Base-by-base conservation (phyloP, 805 yeast genomes). In the Cyberlindnera mississippiensis region DNA sequence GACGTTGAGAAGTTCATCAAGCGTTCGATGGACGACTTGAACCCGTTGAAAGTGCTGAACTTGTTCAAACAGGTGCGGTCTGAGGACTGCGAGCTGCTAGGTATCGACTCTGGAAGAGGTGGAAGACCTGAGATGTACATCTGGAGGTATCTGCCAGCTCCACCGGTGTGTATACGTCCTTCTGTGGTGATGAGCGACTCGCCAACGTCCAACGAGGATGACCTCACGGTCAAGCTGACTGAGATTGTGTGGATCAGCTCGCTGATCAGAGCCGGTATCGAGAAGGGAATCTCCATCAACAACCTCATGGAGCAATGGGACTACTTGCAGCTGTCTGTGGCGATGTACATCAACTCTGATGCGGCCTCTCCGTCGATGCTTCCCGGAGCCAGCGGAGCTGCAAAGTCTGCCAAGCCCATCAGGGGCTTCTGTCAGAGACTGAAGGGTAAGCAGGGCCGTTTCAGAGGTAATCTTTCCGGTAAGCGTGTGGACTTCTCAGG, bases 271-370 rank as follows among this genome's bases (percentile, higher is more conserved):
- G 96, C 96, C 0, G 99, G 97, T 46, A 78, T 93, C 39, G 96
- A 90, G 49, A 91, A 89, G 60, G 99, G 99, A 45, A 86, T 91
- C 48, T 80, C 96, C 13, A 82, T 95, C 57, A 86, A 88, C 50
- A 87, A 87, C 56, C 72, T 93, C 65, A 90, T 93, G 96, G 98
- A 91, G 59, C 99, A 93, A 59, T 93, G 99, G 99, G 99, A 93
- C 59, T 93, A 87, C 60, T 67, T 93, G 51, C 99, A 93, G 65
- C 72, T 93, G 39, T 85, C 96, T 1, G 90, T 93, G 36, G 99
- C 99, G 16, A 86, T 93, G 88, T 93, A 93, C 62, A 93, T 93
- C 56, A 93, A 93, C 62, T 87, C 96, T 1, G 99, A 93, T 64
- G 84, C 96, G 24, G 93, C 90, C 13, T 80, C 82, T 42, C 89